Evolutionary conservation across 257 asterid species (phyloP).

Genomic region (Nicotiana obtusifolia): DNA sequence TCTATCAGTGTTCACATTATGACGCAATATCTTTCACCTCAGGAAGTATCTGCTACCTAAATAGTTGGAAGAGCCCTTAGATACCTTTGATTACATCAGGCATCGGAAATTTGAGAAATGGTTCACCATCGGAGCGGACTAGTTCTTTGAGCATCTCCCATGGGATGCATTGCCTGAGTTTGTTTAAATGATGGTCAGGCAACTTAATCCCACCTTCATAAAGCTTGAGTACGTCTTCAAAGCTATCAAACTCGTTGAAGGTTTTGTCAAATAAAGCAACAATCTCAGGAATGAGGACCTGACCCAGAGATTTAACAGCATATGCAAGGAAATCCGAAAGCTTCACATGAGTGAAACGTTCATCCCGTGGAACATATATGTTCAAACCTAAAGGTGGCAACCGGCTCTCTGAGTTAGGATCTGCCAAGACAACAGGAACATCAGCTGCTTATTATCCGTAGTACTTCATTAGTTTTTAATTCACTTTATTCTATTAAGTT

Average conservation of each 20-base stretch:
- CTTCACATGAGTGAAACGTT: conserved; percentile 61
- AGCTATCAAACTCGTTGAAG: conserved; percentile 72
- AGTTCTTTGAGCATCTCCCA: conserved; percentile 69
- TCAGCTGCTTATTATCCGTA: background rate
- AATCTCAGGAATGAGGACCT: conserved; percentile 62
- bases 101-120: conserved; percentile 54
- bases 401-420: conserved; percentile 59
- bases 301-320: conserved; percentile 68
- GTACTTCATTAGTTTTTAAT: background rate
- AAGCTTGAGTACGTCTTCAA: conserved; percentile 56
- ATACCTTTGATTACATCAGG: conserved; percentile 81
- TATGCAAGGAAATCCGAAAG: conserved; percentile 82
- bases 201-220: conserved; percentile 57
- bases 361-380: conserved; percentile 79
- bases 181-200: conserved; percentile 31
- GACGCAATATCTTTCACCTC: background rate
- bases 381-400: conserved; percentile 49
- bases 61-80: background rate
- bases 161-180: conserved; percentile 49
- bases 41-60: background rate
- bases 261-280: conserved; percentile 64
- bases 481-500: background rate
- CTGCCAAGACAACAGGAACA: conserved; percentile 34
- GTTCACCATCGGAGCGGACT: conserved; percentile 59
- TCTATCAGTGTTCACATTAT: background rate